Evolutionary conservation across 257 asterid genomes (phyloP).

Genomic region (Solanum ossicruentum): DNA sequence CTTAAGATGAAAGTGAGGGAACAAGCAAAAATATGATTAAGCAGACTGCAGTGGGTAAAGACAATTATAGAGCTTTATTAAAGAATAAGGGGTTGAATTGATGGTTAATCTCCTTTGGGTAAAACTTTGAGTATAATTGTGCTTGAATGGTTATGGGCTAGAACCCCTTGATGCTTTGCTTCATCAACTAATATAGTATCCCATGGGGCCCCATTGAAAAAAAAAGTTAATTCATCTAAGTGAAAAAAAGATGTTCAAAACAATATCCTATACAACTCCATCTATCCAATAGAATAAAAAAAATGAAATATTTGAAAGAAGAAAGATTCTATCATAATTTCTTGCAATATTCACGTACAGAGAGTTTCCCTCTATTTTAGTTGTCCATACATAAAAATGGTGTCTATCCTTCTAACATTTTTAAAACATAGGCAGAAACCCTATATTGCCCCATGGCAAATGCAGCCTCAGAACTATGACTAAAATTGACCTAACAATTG

Average conservation of each 20-base stretch:
- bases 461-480: not conserved
- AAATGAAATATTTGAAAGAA: not conserved
- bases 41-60: not conserved
- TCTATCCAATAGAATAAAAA: not conserved
- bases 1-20: not conserved
- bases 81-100: not conserved
- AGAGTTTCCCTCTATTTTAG: not conserved
- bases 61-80: not conserved
- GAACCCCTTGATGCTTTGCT: not conserved
- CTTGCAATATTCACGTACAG: not conserved
- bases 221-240: not conserved
- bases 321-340: not conserved
- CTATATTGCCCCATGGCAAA: not conserved
- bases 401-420: not conserved
- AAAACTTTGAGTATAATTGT: not conserved
- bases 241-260: not conserved
- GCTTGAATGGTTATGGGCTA: not conserved
- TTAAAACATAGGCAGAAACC: not conserved
- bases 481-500: not conserved
- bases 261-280: not conserved
- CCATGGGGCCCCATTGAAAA: no score
- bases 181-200: not conserved
- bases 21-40: not conserved
- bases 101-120: not conserved
- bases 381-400: not conserved